Evolutionary conservation across 2,329 filamentous ascomycete species (phyloP).

Genomic region (Cephalotrichum gorgonifer): DNA sequence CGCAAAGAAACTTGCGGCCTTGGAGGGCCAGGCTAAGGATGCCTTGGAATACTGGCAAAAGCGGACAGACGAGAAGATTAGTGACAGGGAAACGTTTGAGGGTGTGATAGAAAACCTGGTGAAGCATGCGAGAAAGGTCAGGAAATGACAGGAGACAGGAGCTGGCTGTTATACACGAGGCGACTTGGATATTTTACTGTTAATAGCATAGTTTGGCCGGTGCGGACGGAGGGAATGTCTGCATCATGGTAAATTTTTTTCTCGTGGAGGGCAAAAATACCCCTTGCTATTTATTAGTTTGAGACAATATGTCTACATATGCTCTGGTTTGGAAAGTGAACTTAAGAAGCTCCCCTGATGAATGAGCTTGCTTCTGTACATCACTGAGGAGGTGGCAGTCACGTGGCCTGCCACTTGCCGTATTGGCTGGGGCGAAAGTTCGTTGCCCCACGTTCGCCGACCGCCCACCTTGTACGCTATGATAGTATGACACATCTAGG

Average conservation of each 20-base stretch:
- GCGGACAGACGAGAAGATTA: constrained; percentile 73
- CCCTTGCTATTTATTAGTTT: background rate
- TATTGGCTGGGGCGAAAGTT: background rate
- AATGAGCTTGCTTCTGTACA: too few relatives aligned
- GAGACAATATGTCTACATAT: background rate
- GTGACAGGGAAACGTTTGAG: constrained; percentile 88
- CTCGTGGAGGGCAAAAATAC: background rate
- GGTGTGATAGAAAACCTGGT: constrained; percentile 95
- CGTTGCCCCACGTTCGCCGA: constrained; percentile 4
- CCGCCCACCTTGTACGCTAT: constrained; percentile 1
- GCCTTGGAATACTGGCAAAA: constrained; percentile 84
- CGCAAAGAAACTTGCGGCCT: constrained; percentile 54
- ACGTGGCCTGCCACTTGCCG: background rate
- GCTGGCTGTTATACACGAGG: constrained; percentile 2
- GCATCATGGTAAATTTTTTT: background rate
- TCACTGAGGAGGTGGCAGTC: background rate
- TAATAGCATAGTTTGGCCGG: background rate
- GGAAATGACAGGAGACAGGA: constrained; percentile 44
- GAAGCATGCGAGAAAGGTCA: constrained; percentile 76
- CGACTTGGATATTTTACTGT: background rate
- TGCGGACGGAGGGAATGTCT: background rate
- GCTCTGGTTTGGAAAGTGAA: background rate
- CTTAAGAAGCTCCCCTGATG: background rate
- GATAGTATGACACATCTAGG: constrained; percentile 6
- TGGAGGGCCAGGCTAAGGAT: constrained; percentile 63